Conservation (phyloP, 495 filamentous ascomycete species). For the Xylaria castorea region DNA sequence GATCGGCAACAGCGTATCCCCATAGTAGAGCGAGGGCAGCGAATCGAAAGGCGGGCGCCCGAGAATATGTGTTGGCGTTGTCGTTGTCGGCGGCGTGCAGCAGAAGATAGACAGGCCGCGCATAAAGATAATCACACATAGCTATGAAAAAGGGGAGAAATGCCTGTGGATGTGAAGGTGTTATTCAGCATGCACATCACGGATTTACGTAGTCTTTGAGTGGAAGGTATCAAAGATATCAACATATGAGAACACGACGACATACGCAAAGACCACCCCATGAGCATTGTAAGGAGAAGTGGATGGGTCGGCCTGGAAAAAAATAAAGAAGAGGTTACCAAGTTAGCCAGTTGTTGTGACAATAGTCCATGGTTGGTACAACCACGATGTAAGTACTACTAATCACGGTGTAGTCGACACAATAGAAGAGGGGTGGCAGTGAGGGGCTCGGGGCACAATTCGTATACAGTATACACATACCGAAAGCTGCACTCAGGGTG, state of each 20-base stretch:
- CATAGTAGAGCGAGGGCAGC: slow-evolving; percentile 35
- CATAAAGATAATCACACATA: slow-evolving; percentile 28
- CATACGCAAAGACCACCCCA: slow-evolving; percentile 42
- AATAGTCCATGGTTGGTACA: neutral
- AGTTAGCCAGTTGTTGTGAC: neutral
- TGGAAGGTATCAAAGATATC: neutral
- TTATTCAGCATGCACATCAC: neutral
- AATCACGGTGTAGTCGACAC: neutral
- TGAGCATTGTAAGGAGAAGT: slow-evolving; percentile 43
- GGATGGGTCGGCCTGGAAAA: slow-evolving; percentile 36
- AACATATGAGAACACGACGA: neutral
- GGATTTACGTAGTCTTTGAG: neutral
- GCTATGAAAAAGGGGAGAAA: slow-evolving; percentile 37
- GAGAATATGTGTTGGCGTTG: slow-evolving; percentile 26
- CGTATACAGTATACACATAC: neutral
- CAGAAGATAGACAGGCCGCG: slow-evolving; percentile 29
- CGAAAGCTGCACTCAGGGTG: slow-evolving; percentile 7
- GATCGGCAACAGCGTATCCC: slow-evolving; percentile 35
- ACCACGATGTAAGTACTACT: neutral
- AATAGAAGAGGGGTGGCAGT: neutral
- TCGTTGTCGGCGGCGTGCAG: slow-evolving; percentile 33
- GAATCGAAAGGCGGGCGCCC: slow-evolving; percentile 24
- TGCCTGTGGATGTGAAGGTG: slow-evolving; percentile 16
- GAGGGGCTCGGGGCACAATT: neutral
- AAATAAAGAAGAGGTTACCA: neutral